Percentiles rank a stretch among this genome's conserved stretches.
Conservation (phyloP, 345 rosid genomes). For the Eucalyptus erythrocorys region DNA sequence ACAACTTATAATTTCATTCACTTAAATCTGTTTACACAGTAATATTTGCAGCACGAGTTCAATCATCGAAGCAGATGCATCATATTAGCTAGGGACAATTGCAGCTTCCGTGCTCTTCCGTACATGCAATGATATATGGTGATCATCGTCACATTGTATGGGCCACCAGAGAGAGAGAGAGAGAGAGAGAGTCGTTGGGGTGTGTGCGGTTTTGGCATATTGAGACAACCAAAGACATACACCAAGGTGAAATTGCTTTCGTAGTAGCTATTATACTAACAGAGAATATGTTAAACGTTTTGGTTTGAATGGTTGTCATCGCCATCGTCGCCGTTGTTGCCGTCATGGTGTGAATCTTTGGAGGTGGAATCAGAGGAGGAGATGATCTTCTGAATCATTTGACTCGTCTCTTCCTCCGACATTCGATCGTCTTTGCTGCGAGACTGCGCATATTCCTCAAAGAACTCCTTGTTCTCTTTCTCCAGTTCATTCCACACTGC, state of each 20-base stretch:
- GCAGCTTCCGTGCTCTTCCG: not conserved
- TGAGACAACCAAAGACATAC: not conserved
- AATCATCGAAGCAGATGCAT: not conserved
- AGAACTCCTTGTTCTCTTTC: constrained; percentile 92
- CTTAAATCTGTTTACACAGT: not conserved
- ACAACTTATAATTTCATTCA: not conserved
- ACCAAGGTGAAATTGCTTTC: not conserved
- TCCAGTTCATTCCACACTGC: constrained; percentile 88
- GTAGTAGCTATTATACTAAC: not conserved
- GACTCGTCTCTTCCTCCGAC: constrained; percentile 80
- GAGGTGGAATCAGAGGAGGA: constrained; percentile 21
- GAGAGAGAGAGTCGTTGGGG: not conserved
- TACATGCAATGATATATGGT: not conserved
- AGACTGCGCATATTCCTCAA: constrained; percentile 51
- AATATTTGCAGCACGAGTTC: not conserved
- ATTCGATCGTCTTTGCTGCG: constrained; percentile 54
- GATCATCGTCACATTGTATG: not conserved
- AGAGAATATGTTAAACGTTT: not conserved
- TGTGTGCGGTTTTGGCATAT: not conserved
- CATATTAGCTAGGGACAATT: not conserved
- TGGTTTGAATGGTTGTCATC: not conserved
- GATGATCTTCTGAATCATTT: constrained; percentile 70
- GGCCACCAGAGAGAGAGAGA: constrained; percentile 1
- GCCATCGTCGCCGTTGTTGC: not conserved
- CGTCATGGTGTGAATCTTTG: constrained; percentile 17